These are phyloP conservation scores for Heteromeles arbutifolia DNA, from an alignment of 306 rosid species.

Conservation along the genomic window DNA sequence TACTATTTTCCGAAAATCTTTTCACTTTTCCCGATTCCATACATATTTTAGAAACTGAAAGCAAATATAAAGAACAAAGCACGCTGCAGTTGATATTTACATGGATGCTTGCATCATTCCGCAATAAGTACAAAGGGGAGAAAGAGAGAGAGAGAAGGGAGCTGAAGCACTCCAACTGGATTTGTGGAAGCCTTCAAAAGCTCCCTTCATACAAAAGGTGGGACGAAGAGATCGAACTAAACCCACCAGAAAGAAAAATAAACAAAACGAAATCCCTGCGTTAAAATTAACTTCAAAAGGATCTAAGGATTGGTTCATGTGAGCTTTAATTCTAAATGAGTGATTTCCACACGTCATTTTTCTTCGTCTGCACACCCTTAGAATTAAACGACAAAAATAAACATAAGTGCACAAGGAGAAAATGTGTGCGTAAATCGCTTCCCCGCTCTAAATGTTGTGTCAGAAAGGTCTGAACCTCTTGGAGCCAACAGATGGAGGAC, in stretches of 20 bases:
- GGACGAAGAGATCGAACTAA: neutral
- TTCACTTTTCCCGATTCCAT: neutral
- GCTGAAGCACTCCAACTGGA: conserved; percentile 7
- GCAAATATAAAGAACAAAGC: neutral
- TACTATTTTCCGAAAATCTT: too few species aligned
- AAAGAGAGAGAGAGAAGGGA: neutral
- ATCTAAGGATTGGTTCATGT: neutral
- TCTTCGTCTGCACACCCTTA: neutral
- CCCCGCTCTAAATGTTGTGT: conserved; percentile 18
- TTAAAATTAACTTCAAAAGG: neutral
- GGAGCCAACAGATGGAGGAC: conserved; percentile 28
- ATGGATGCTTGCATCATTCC: conserved; percentile 16
- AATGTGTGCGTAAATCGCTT: neutral
- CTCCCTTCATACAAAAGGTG: neutral
- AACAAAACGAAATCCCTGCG: neutral
- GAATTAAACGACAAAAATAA: neutral
- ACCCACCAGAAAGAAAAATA: neutral
- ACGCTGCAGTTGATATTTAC: conserved; percentile 34
- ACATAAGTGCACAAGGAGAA: neutral
- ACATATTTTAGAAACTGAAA: neutral
- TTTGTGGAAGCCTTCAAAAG: neutral
- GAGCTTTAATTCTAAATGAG: neutral
- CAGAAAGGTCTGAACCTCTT: conserved; percentile 59
- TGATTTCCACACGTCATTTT: neutral
- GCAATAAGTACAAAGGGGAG: neutral